Conservation (phyloP, 1,284 basidiomycete species). For the Chalciporus sp. region DNA sequence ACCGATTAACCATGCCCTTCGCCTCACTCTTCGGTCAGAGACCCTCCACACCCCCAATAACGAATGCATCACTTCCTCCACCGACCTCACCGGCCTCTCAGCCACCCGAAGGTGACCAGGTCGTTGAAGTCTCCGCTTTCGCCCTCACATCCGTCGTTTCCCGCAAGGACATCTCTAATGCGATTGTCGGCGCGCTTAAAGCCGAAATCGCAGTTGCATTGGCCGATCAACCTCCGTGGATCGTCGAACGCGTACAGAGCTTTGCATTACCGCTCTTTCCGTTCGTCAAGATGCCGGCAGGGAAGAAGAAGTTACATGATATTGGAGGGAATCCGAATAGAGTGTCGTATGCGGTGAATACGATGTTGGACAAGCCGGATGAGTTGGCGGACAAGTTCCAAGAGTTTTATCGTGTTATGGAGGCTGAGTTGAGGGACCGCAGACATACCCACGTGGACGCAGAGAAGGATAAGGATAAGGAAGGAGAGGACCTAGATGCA, state of each 20-base stretch:
- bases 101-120: slow-evolving; percentile 31
- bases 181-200: slow-evolving; percentile 60
- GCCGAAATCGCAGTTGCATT: slow-evolving; percentile 58
- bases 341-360: slow-evolving; percentile 40
- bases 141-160: slow-evolving; percentile 57
- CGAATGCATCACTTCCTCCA: slow-evolving; percentile 19
- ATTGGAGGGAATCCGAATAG: slow-evolving; percentile 29
- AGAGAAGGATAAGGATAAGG: slow-evolving; percentile 20
- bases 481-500: slow-evolving; percentile 19
- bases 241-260: slow-evolving; percentile 62
- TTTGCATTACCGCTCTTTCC: slow-evolving; percentile 55
- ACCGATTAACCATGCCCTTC: slow-evolving; percentile 64
- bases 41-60: slow-evolving; percentile 39
- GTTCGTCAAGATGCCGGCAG: slow-evolving; percentile 42
- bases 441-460: slow-evolving; percentile 16
- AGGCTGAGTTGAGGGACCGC: slow-evolving; percentile 48
- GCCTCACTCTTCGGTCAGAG: slow-evolving; percentile 64
- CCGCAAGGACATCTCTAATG: slow-evolving; percentile 58
- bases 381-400: slow-evolving; percentile 66
- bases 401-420: slow-evolving; percentile 68
- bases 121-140: slow-evolving; percentile 59
- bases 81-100: slow-evolving; percentile 1
- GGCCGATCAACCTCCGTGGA: slow-evolving; percentile 53
- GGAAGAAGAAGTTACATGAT: slow-evolving; percentile 35
- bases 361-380: slow-evolving; percentile 45